Evolutionary conservation across 106 monocot genomes (phyloP).

Genomic region (Narthecium ossifragum): DNA sequence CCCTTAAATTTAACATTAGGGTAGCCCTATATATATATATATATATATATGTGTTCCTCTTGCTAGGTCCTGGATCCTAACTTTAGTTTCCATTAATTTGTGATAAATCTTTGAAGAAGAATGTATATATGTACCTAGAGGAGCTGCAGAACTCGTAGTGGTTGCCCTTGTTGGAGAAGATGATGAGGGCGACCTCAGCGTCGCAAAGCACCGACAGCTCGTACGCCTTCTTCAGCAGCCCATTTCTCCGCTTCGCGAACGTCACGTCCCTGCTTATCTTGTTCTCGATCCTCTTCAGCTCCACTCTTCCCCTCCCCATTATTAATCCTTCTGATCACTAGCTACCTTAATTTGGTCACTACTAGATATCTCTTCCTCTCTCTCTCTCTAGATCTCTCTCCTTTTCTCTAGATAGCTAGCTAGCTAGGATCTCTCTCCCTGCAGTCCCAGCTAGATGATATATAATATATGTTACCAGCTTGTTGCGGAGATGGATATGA

Average conservation of each 20-base stretch:
- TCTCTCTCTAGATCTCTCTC: not conserved
- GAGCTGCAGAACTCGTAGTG: slow-evolving; percentile 28
- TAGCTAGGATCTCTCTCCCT: no score
- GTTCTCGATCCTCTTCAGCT: slow-evolving; percentile 19
- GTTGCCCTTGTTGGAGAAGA: slow-evolving; percentile 8
- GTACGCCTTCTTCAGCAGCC: slow-evolving; percentile 5
- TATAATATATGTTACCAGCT: no score
- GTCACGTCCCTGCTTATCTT: slow-evolving; percentile 38
- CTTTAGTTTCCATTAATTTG: no score
- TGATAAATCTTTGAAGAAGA: not conserved
- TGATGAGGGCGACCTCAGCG: slow-evolving; percentile 10
- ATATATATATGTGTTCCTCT: no score
- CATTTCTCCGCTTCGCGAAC: slow-evolving; percentile 25
- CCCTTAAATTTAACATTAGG: no score
- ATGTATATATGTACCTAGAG: slow-evolving; percentile 15
- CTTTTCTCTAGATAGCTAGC: no score
- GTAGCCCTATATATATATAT: not conserved
- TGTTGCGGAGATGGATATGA: no score
- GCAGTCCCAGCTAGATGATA: no score
- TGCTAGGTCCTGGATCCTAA: no score
- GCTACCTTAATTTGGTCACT: no score
- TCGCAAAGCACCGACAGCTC: slow-evolving; percentile 13
- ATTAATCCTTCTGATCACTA: not conserved
- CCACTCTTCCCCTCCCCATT: slow-evolving; percentile 28
- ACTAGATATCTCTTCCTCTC: not conserved